Conservation (phyloP, 345 rosid genomes). For the Mangifera indica region DNA sequence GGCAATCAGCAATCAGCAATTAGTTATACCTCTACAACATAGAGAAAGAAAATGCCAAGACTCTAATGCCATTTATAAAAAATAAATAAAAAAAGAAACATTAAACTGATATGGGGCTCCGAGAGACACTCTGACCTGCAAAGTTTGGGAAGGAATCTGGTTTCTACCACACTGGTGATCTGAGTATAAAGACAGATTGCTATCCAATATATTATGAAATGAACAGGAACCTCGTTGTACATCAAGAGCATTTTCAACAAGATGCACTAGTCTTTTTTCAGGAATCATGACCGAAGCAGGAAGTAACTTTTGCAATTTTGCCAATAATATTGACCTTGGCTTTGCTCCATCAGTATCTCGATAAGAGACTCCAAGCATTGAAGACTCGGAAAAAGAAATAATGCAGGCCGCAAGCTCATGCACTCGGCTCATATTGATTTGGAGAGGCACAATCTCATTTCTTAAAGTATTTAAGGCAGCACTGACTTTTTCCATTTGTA, state of each 20-base stretch:
- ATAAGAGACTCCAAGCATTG: constrained; percentile 26
- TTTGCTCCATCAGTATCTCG: constrained; percentile 32
- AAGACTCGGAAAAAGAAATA: constrained; percentile 35
- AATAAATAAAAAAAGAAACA: constrained; percentile 9
- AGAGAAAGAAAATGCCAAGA: background rate
- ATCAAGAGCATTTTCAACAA: constrained; percentile 65
- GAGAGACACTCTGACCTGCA: constrained; percentile 53
- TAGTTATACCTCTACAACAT: background rate
- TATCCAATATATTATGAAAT: constrained; percentile 59
- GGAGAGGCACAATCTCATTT: constrained; percentile 63
- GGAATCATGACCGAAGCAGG: constrained; percentile 66
- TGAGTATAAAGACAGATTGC: constrained; percentile 55
- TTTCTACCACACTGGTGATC: constrained; percentile 68
- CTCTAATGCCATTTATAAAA: constrained; percentile 1
- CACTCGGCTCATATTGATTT: constrained; percentile 40
- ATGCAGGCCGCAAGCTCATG: constrained; percentile 59
- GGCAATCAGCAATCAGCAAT: background rate
- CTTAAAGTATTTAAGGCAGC: constrained; percentile 59
- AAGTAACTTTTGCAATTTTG: constrained; percentile 55
- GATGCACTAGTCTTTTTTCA: constrained; percentile 64
- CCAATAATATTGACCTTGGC: constrained; percentile 49
- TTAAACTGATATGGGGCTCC: constrained; percentile 1
- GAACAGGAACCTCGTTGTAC: constrained; percentile 60
- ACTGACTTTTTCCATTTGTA: constrained; percentile 37
- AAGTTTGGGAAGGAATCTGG: constrained; percentile 63